Base-by-base conservation (phyloP, 2,329 filamentous ascomycete species). In the Onygena corvina region DNA sequence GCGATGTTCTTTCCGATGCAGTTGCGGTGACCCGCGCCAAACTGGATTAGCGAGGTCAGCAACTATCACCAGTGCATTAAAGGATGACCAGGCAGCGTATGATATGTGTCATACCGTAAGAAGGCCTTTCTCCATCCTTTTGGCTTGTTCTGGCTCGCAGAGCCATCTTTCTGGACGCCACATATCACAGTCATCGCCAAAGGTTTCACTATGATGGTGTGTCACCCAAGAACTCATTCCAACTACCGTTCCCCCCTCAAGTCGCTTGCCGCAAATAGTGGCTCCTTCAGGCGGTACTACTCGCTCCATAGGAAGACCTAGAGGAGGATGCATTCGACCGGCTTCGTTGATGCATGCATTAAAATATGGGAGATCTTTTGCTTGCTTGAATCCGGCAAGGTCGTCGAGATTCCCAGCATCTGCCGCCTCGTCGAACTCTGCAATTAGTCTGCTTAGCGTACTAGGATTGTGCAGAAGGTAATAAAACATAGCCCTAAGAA, bases 331-430 rank as follows among this genome's bases (percentile, higher is more conserved):
- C 57, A 87, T 61, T 9, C 84, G 77, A 68, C 89, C 85, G 3
- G 81, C 77, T 63, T 92, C 86, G 59, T 89, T 85, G 58, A 90
- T 75, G 49, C 80, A 81, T 2, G 84, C 85, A 58, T 88, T 83
- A 4, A 92, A 76, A 61, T 89, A 92, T 0, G 79, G 77, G 1
- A 92, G 72, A 49, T 76, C 76, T 61, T 86, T 82, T 45, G 73
- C 75, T 64, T 88, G 81, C 30, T 76, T 61, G 77, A 42, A 42
- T 14, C 38, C 23, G 14, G 42, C 25, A 46, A 31, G 18, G 5
- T 30, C 27, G 27, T 31, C 27, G 82, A 86, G 1, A 79, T 81
- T 4, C 87, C 81, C 3, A 80, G 72, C 84, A 1, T 65, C 57
- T 46, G 6, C 54, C 53, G 5, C 16, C 33, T 40, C 59, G 25